These are phyloP conservation scores for Nannochloris sp. DNA, from an alignment of 139 green algal genomes.

Conservation along the genomic window DNA sequence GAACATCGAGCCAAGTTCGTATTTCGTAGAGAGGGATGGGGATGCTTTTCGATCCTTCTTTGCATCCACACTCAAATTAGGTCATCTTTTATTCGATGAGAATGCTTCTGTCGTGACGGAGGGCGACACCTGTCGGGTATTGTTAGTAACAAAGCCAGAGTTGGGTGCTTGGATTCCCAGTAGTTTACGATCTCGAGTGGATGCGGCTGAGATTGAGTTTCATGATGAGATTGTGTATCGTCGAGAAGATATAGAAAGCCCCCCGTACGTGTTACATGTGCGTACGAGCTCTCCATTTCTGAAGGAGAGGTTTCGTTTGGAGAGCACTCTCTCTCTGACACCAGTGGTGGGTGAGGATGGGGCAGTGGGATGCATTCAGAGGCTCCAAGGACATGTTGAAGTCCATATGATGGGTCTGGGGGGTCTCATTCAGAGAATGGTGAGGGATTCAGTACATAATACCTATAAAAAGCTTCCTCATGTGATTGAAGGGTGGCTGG, in stretches of 20 bases:
- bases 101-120: neutral
- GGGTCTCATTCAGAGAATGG: slow-evolving; percentile 27
- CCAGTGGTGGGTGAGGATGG: neutral
- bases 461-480: slow-evolving; percentile 29
- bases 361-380: slow-evolving; percentile 4
- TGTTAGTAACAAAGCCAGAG: slow-evolving; percentile 33
- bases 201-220: slow-evolving; percentile 9
- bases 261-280: slow-evolving; percentile 24
- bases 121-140: slow-evolving; percentile 12
- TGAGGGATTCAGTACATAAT: slow-evolving; percentile 25
- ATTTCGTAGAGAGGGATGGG: slow-evolving; percentile 29
- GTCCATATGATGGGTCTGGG: slow-evolving; percentile 30
- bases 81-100: neutral
- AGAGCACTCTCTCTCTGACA: neutral
- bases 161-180: slow-evolving; percentile 26
- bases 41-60: slow-evolving; percentile 26
- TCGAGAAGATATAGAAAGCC: slow-evolving; percentile 5
- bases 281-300: slow-evolving; percentile 24
- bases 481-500: slow-evolving; percentile 28
- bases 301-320: slow-evolving; percentile 21
- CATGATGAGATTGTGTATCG: slow-evolving; percentile 24
- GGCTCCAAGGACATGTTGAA: slow-evolving; percentile 17
- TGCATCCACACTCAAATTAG: slow-evolving; percentile 9
- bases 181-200: slow-evolving; percentile 2
- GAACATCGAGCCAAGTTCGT: neutral